Evolutionary conservation across 1,284 basidiomycete species (phyloP).

Genomic region (Leccinum holopus): DNA sequence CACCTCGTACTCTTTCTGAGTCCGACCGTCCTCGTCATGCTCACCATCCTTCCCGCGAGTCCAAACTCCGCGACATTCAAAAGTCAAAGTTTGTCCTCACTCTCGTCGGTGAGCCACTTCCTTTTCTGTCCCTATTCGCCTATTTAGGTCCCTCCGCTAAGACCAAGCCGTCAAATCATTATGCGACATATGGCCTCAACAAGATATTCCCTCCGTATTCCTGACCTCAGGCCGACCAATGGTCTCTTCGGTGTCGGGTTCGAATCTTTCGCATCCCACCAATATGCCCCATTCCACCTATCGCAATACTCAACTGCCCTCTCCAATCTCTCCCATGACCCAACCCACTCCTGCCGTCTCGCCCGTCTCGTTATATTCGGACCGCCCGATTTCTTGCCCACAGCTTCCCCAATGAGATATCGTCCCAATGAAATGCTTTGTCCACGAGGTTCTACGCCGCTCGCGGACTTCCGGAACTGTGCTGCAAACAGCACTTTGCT

Average conservation of each 20-base stretch:
- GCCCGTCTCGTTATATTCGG: constrained; percentile 21
- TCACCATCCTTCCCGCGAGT: constrained; percentile 31
- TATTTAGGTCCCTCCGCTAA: constrained; percentile 33
- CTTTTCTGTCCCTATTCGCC: constrained; percentile 11
- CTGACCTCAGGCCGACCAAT: constrained; percentile 41
- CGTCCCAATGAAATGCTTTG: constrained; percentile 65
- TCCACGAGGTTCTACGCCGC: constrained; percentile 73
- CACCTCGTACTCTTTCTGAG: constrained; percentile 37
- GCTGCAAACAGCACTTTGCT: constrained; percentile 76
- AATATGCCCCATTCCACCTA: constrained; percentile 19
- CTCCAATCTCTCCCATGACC: constrained; percentile 42
- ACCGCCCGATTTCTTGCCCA: constrained; percentile 19
- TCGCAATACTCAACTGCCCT: constrained; percentile 48
- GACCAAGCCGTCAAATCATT: constrained; percentile 75
- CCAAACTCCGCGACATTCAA: constrained; percentile 47
- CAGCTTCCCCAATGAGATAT: constrained; percentile 36
- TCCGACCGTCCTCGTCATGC: constrained; percentile 37
- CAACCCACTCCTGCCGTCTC: constrained; percentile 37
- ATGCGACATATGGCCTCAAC: constrained; percentile 71
- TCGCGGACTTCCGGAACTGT: constrained; percentile 76
- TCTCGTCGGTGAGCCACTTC: constrained; percentile 60
- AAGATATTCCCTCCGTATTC: constrained; percentile 66
- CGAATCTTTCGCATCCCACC: constrained; percentile 17
- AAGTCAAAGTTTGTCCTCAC: constrained; percentile 64
- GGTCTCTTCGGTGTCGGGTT: constrained; percentile 25